Percentiles rank a stretch among this genome's conserved stretches.
Conservation (phyloP, 2,329 filamentous ascomycete species). For the Penicillium brevicompactum region DNA sequence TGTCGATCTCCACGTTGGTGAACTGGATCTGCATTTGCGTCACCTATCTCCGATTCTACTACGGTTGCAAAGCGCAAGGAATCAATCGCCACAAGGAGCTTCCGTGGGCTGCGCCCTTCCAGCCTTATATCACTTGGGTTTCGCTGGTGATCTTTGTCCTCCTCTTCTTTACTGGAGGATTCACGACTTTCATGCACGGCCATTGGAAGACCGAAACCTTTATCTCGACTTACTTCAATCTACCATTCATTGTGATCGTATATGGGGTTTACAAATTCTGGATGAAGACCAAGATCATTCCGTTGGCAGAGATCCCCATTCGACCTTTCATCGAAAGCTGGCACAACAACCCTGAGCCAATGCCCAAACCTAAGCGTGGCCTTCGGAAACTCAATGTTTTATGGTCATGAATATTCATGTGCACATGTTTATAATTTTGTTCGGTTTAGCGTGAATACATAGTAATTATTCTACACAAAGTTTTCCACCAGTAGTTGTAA, state of each 20-base stretch:
- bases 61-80: conserved; percentile 44
- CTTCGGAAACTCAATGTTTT: conserved; percentile 28
- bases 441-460: background rate
- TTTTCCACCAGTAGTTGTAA: background rate
- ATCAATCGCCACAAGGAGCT: conserved; percentile 39
- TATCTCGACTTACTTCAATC: conserved; percentile 60
- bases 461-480: background rate
- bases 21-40: conserved; percentile 63
- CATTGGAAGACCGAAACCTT: conserved; percentile 60
- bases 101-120: conserved; percentile 53
- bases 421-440: background rate
- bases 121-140: conserved; percentile 63
- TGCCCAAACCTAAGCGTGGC: conserved; percentile 23
- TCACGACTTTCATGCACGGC: conserved; percentile 46
- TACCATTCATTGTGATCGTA: conserved; percentile 57
- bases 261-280: conserved; percentile 46
- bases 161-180: conserved; percentile 70
- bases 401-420: conserved; percentile 20
- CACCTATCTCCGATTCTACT: conserved; percentile 56
- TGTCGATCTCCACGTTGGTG: conserved; percentile 41
- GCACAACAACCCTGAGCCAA: conserved; percentile 29
- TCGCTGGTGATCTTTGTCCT: conserved; percentile 59
- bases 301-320: conserved; percentile 38
- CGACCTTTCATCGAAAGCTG: conserved; percentile 35
- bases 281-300: conserved; percentile 41